Conservation (phyloP, 495 filamentous ascomycete species). For the Neurospora africana region DNA sequence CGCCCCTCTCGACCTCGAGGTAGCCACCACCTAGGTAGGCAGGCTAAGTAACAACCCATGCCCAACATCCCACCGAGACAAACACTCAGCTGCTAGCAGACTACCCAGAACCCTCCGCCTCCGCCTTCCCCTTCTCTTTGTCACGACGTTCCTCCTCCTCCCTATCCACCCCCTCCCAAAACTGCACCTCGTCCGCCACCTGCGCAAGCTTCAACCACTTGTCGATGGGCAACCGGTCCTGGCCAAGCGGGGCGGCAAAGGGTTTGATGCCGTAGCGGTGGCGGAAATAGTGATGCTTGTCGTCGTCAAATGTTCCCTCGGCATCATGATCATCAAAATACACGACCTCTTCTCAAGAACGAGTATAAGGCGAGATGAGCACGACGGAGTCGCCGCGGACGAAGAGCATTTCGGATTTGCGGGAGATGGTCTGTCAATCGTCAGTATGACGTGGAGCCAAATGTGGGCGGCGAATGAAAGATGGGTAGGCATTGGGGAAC, state of each 20-base stretch:
- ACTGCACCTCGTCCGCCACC: background rate
- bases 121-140: background rate
- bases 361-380: slow-evolving; percentile 70
- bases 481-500: too few relatives aligned
- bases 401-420: slow-evolving; percentile 98
- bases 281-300: background rate
- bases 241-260: background rate
- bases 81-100: background rate
- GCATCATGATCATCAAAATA: too few relatives aligned
- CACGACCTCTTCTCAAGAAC: slow-evolving; percentile 16
- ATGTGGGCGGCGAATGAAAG: too few relatives aligned
- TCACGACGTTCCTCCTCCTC: background rate
- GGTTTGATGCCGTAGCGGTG: background rate
- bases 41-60: background rate
- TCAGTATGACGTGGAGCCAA: too few relatives aligned
- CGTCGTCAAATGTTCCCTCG: background rate
- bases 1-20: background rate
- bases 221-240: background rate
- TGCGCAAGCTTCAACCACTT: background rate
- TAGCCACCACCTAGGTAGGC: background rate
- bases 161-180: background rate
- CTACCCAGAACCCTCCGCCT: background rate
- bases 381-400: slow-evolving; percentile 97
- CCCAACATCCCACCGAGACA: background rate
- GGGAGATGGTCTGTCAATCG: slow-evolving; percentile 67